Evolutionary conservation across 331 rosid genomes (phyloP).

Genomic region (Quercus tomentella): DNA sequence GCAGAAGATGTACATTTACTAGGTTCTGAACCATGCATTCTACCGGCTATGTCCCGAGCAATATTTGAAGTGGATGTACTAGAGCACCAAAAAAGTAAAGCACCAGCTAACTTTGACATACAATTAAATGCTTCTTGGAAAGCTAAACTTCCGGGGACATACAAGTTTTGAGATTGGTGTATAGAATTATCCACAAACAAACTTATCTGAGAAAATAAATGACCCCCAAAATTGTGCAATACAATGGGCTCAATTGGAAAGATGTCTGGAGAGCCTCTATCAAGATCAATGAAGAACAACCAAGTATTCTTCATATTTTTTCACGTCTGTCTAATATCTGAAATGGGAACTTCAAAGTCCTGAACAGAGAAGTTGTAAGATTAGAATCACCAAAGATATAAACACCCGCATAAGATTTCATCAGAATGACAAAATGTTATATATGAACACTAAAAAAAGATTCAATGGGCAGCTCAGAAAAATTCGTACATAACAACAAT

Average conservation of each 20-base stretch:
- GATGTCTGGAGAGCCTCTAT: slow-evolving; percentile 47
- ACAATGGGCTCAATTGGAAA: slow-evolving; percentile 50
- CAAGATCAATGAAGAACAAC: slow-evolving; percentile 67
- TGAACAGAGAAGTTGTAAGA: background rate
- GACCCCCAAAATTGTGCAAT: slow-evolving; percentile 34
- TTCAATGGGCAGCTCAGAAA: background rate
- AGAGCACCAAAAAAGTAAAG: slow-evolving; percentile 45
- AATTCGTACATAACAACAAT: background rate
- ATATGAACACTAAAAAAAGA: background rate
- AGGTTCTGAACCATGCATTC: slow-evolving; percentile 33
- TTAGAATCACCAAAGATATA: background rate
- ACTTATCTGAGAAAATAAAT: slow-evolving; percentile 46
- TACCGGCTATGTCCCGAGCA: slow-evolving; percentile 36
- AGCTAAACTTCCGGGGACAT: slow-evolving; percentile 51
- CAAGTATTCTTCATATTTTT: slow-evolving; percentile 55
- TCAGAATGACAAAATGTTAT: background rate
- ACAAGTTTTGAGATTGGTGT: slow-evolving; percentile 27
- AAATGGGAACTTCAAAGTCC: slow-evolving; percentile 1
- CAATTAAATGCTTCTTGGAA: slow-evolving; percentile 50
- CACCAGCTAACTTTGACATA: slow-evolving; percentile 64
- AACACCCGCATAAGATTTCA: slow-evolving; percentile 27
- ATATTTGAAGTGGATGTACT: slow-evolving; percentile 36
- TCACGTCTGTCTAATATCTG: background rate
- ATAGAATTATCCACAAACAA: slow-evolving; percentile 54
- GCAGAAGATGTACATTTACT: slow-evolving; percentile 25